These are phyloP conservation scores for Coemansia sp. DNA, from an alignment of 192 early-diverging fungal species.

Conservation along the genomic window DNA sequence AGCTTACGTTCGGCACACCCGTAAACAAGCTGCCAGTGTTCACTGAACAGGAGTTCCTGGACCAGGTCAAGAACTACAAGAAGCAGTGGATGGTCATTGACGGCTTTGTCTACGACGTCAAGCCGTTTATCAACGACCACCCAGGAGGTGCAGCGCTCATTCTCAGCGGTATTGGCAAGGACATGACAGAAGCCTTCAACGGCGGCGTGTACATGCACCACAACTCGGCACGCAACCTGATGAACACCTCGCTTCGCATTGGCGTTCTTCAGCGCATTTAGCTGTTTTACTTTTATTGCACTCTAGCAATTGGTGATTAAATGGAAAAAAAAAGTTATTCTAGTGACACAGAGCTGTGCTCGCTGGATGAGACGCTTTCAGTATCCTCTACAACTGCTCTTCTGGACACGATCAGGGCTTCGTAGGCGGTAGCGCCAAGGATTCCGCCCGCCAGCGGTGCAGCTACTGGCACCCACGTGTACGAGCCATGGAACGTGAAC, in stretches of 20 bases:
- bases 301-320: background rate
- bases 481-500: slow-evolving; percentile 64
- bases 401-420: slow-evolving; percentile 55
- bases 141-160: slow-evolving; percentile 81
- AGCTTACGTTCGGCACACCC: slow-evolving; percentile 73
- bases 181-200: slow-evolving; percentile 83
- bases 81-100: slow-evolving; percentile 82
- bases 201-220: slow-evolving; percentile 89
- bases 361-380: slow-evolving; percentile 22
- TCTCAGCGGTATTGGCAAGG: slow-evolving; percentile 72
- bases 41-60: slow-evolving; percentile 63
- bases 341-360: slow-evolving; percentile 26
- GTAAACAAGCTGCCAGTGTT: slow-evolving; percentile 67
- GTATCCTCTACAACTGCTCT: slow-evolving; percentile 28
- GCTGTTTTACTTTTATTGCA: background rate
- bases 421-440: slow-evolving; percentile 58
- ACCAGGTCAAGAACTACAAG: slow-evolving; percentile 63
- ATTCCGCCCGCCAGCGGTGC: slow-evolving; percentile 63
- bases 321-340: slow-evolving; percentile 17
- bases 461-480: slow-evolving; percentile 70
- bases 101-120: slow-evolving; percentile 78
- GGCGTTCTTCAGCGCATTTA: slow-evolving; percentile 46
- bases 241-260: slow-evolving; percentile 53
- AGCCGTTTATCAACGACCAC: slow-evolving; percentile 80
- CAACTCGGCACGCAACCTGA: slow-evolving; percentile 83